Percentiles rank a stretch among this genome's conserved stretches.
Evolutionary conservation across 768 basidiomycete genomes (phyloP).

Genomic region (Lactarius sp.): DNA sequence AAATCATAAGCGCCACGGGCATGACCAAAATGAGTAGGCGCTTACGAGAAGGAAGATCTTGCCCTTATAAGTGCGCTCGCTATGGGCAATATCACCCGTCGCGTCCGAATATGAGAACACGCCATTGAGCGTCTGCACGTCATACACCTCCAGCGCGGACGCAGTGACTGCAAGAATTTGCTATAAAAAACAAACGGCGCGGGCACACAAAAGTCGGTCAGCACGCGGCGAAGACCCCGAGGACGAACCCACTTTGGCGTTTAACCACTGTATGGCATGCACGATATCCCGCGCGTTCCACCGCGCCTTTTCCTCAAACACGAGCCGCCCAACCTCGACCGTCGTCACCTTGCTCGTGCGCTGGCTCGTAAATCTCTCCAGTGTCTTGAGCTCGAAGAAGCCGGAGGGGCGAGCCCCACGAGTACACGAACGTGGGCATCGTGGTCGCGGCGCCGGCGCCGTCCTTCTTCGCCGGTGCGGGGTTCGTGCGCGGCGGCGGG

Average conservation of each 20-base stretch:
- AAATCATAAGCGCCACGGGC: conserved; percentile 5
- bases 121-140: conserved; percentile 48
- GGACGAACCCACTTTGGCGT: conserved; percentile 67
- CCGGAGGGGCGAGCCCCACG: conserved; percentile 71
- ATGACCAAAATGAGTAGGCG: conserved; percentile 14
- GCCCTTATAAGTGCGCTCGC: conserved; percentile 78
- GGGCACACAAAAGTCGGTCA: not conserved
- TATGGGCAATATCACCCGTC: conserved; percentile 55
- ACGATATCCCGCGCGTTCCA: conserved; percentile 62
- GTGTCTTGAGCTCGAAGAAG: conserved; percentile 57
- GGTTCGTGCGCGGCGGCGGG: not conserved
- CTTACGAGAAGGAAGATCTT: conserved; percentile 88
- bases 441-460: conserved; percentile 32
- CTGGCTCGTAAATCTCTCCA: conserved; percentile 45
- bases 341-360: conserved; percentile 57
- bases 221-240: conserved; percentile 2
- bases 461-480: conserved; percentile 26
- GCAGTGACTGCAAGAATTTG: conserved; percentile 64
- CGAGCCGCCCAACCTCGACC: conserved; percentile 59
- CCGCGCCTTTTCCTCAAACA: conserved; percentile 53
- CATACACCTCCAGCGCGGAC: conserved; percentile 61
- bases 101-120: conserved; percentile 46
- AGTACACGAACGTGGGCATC: conserved; percentile 71
- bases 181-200: conserved; percentile 42
- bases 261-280: conserved; percentile 82